Evolutionary conservation across 1,284 basidiomycete genomes (phyloP), one percentile per base, ranked within the genome.

Genomic region (Boletellus deceptivus): DNA sequence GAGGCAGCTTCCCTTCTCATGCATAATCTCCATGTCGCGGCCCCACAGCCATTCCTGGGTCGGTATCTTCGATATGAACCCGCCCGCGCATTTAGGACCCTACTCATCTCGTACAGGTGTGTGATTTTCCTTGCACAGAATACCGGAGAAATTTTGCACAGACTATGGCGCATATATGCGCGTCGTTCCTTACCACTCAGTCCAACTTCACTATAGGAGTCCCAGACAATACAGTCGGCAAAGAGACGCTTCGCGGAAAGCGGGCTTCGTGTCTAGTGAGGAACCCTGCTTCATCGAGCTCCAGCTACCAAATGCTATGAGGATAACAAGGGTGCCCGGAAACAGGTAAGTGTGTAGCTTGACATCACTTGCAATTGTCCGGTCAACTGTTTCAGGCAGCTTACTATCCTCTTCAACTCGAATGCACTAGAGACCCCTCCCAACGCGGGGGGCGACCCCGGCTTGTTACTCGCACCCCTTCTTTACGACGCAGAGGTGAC

Each of bases 41-140:
- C 75, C 25, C 79, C 78, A 9, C 79, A 76, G 57, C 80, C 75
- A 6, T 89, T 89, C 64, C 67, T 86, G 58, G 87, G 88, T 41
- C 78, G 86, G 39, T 73, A 73, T 53, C 71, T 91, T 54, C 86
- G 88, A 43, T 90, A 82, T 54, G 89, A 91, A 58, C 79, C 76
- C 24, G 88, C 88, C n/a, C 78, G 85, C 54, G 85, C 86, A n/a
- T 84, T 82, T 58, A 78, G 85, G 55, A 80, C 86, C 14, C 70
- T 91, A 17, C 72, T 86, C 50, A 72, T 91, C 47, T 90, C 89
- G 17, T 90, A 88, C 64, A 75, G 84, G 86, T 86, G 56, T 42
- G 73, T 18, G 24, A 49, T n/a, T 13, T 39, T n/a, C 20, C 34
- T 42, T 31, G 20, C 17, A 11, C 25, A 34, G 18, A 22, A 9